These are phyloP conservation scores for Blastocladiella emersonii DNA, from an alignment of 371 early-diverging fungal genomes.

Conservation along the genomic window DNA sequence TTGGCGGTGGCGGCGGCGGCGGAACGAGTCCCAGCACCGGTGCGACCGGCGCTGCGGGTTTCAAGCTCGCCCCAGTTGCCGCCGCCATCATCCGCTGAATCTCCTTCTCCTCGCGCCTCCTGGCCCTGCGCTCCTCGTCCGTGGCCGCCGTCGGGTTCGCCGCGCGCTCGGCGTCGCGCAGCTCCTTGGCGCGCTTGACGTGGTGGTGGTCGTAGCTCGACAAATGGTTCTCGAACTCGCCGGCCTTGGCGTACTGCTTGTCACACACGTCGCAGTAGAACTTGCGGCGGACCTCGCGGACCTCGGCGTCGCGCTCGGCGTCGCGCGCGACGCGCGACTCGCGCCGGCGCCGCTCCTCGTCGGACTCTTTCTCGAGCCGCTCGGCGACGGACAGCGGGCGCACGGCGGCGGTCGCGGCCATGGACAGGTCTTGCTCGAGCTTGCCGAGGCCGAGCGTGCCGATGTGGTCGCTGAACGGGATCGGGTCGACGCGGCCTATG, in stretches of 20 bases:
- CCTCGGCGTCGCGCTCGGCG: constrained; percentile 21
- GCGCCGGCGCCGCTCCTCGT: constrained; percentile 12
- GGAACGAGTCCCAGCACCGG: too few relatives aligned
- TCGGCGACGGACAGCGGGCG: constrained; percentile 17
- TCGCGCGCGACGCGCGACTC: constrained; percentile 12
- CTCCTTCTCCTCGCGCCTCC: constrained; percentile 19
- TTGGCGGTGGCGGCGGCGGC: too few relatives aligned
- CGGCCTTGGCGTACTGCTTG: constrained; percentile 25
- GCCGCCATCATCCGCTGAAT: constrained; percentile 18
- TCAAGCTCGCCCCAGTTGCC: constrained; percentile 9
- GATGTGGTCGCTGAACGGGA: constrained; percentile 13
- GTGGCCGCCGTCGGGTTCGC: too few relatives aligned
- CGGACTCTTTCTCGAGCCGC: constrained; percentile 18
- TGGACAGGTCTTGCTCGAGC: constrained; percentile 14
- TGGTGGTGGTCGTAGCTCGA: constrained; percentile 27
- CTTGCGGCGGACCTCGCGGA: constrained; percentile 4
- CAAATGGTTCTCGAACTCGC: constrained; percentile 26
- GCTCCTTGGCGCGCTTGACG: constrained; percentile 22
- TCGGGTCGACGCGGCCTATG: constrained; percentile 18
- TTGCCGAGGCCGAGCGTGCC: constrained; percentile 20
- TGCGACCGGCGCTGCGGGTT: too few relatives aligned
- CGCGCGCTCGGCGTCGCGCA: constrained; percentile 18
- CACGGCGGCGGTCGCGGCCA: constrained; percentile 13
- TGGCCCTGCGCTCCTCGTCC: constrained; percentile 17
- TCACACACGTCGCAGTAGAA: constrained; percentile 27